Evolutionary conservation across 192 early-diverging fungal species (phyloP), one percentile per base, ranked within the genome.

Genomic region (Umbelopsis sp.): DNA sequence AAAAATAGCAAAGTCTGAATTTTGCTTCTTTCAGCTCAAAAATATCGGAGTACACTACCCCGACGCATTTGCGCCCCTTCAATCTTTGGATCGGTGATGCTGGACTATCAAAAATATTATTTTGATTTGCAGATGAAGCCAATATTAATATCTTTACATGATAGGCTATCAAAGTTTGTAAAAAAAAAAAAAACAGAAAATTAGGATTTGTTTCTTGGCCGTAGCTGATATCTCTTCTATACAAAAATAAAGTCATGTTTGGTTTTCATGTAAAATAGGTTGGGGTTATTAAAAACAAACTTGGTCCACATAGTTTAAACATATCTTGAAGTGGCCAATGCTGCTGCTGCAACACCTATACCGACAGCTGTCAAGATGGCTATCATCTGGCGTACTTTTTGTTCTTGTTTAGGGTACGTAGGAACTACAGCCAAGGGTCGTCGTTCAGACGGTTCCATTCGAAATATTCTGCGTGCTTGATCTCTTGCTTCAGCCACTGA

Each of bases 391-490:
- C 56, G 56, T 4, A 62, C 12, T 14, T 32, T 62, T 20, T 32
- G 56, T 32, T 62, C 56, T 62, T 62, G 56, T 62, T 7, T 22
- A 20, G 31, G 29, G 29, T 62, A 34, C 16, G 14, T 34, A 29
- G 16, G 26, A 34, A 32, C 56, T 2, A 62, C 26, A 12, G 56
- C 56, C 4, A 29, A 14, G 29, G 56, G 56, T 62, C 31, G 26
- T 34, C 56, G 26, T 26, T 62, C 56, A 62, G 56, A 62, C 17
- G 56, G 56, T 34, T 34, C 56, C 56, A 62, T 62, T 62, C 26
- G 11, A 0, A 62, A 62, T 62, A 62, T 62, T 62, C n/a, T 17
- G 56, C 56, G 56, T 17, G 56, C 56, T 26, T 62, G 26, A 34
- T 62, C 56, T 17, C 31, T 29, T 34, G 56, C 56, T n/a, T 62